Evolutionary conservation across 176 grass and related monocot species (phyloP).

Genomic region (Eragrostis curvula): DNA sequence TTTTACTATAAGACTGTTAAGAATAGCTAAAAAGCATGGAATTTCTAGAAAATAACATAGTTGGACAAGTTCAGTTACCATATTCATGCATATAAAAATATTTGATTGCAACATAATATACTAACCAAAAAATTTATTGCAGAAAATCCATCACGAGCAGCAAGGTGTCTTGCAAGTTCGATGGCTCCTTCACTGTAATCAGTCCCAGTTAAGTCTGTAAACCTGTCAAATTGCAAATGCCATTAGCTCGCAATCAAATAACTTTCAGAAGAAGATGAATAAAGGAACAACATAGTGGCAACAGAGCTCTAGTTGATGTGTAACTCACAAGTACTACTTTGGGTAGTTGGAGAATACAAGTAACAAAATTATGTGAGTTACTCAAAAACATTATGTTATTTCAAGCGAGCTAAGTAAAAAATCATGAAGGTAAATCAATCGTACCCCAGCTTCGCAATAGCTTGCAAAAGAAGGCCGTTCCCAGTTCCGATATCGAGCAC

Average conservation of each 20-base stretch:
- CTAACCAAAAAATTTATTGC: constrained; percentile 83
- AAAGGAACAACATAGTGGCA: background rate
- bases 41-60: background rate
- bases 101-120: constrained; percentile 20
- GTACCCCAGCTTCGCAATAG: constrained; percentile 90
- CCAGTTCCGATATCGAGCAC: constrained; percentile 96
- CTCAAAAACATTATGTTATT: constrained; percentile 7
- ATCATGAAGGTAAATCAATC: background rate
- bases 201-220: constrained; percentile 87
- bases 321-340: background rate
- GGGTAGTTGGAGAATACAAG: background rate
- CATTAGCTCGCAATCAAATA: constrained; percentile 1
- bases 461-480: constrained; percentile 88
- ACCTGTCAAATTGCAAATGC: constrained; percentile 48
- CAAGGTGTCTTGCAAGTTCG: constrained; percentile 85
- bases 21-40: constrained; percentile 18
- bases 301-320: background rate
- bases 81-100: background rate
- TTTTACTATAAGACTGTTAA: constrained; percentile 17
- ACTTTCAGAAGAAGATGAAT: constrained; percentile 21
- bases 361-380: background rate
- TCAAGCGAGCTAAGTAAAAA: constrained; percentile 2
- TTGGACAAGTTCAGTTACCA: background rate
- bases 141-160: constrained; percentile 73
- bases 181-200: constrained; percentile 98